These are phyloP conservation scores for Datura wrightii DNA, from an alignment of 257 asterid species.

Conservation along the genomic window DNA sequence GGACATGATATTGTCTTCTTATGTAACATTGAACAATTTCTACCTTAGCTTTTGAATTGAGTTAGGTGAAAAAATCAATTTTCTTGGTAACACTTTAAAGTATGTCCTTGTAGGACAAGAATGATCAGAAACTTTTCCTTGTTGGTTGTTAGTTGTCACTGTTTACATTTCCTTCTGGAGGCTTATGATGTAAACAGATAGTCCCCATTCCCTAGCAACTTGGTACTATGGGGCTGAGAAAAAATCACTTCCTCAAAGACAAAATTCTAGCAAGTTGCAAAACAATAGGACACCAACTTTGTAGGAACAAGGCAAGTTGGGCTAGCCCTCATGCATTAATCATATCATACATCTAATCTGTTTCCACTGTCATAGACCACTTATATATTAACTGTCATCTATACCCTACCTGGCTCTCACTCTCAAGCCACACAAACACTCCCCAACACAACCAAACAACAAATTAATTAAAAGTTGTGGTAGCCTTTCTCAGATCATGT, in stretches of 20 bases:
- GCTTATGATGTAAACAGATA: background rate
- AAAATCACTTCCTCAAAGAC: background rate
- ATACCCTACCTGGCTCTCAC: conserved; percentile 20
- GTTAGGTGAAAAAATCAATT: background rate
- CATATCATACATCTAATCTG: background rate
- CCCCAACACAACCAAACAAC: conserved; percentile 5
- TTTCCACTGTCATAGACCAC: conserved; percentile 18
- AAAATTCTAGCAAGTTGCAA: conserved; percentile 13
- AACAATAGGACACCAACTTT: conserved; percentile 24
- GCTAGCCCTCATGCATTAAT: background rate
- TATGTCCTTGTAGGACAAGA: background rate
- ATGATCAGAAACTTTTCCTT: conserved; percentile 19
- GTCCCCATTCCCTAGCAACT: conserved; percentile 8
- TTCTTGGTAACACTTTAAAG: background rate
- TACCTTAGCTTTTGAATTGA: background rate
- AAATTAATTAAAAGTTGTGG: conserved; percentile 10
- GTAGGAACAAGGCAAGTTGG: conserved; percentile 26
- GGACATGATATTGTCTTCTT: background rate
- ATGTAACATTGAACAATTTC: background rate
- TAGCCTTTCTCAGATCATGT: background rate
- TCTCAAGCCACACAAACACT: conserved; percentile 9
- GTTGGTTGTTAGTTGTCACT: conserved; percentile 12
- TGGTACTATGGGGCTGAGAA: background rate
- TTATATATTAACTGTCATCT: background rate
- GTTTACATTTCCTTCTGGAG: background rate